These are phyloP conservation scores for Hylodesmum podocarpum DNA, from an alignment of 306 rosid species.

Conservation along the genomic window DNA sequence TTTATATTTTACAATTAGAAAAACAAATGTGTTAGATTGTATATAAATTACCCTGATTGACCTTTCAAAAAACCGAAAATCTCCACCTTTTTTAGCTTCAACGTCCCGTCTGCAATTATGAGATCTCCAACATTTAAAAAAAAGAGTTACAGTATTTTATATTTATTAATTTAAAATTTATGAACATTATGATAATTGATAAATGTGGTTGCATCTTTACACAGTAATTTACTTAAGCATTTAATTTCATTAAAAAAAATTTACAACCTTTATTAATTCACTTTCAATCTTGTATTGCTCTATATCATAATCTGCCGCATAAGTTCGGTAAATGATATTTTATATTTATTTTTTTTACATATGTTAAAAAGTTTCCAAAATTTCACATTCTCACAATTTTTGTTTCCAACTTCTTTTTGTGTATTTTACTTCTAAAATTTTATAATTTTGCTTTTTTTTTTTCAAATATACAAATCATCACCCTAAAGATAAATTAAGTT, in stretches of 20 bases:
- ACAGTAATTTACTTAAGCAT: background rate
- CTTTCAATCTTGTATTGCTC: background rate
- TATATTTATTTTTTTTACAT: background rate
- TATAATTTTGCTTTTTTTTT: no score
- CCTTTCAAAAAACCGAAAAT: background rate
- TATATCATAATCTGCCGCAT: background rate
- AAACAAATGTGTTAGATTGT: background rate
- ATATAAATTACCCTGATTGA: background rate
- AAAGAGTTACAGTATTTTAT: background rate
- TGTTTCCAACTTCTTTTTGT: no score
- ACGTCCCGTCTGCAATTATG: background rate
- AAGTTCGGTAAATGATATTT: background rate
- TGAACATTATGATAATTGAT: background rate
- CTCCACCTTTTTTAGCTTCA: background rate
- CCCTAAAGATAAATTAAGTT: no score
- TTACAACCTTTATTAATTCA: background rate
- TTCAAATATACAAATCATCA: no score
- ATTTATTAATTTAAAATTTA: background rate
- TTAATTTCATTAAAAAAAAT: background rate
- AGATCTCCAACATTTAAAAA: background rate
- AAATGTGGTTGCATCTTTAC: background rate
- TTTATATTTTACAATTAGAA: background rate
- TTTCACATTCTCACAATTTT: no score
- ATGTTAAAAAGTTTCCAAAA: background rate
- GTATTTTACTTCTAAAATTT: no score